Evolutionary conservation across 2,329 filamentous ascomycete genomes (phyloP).

Genomic region (Colletotrichum nymphaeae): DNA sequence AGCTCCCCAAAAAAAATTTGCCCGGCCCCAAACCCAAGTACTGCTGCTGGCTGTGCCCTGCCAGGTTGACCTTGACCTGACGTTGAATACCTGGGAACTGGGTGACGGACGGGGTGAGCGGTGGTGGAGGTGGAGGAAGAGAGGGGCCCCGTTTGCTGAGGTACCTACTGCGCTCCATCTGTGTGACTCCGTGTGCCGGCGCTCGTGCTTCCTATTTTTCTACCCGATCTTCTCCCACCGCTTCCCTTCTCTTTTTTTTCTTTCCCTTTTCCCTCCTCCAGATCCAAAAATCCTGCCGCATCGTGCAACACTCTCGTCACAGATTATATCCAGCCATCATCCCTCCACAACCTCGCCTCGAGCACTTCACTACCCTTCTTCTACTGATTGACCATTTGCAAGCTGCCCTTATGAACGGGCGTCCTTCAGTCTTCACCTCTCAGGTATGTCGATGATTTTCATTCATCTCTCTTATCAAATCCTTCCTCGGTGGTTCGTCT

Average conservation of each 20-base stretch:
- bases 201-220: constrained; percentile 30
- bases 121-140: neutral
- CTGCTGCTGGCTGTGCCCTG: constrained; percentile 13
- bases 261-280: constrained; percentile 11
- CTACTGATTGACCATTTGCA: constrained; percentile 46
- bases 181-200: constrained; percentile 30
- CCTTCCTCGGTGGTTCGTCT: neutral
- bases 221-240: constrained; percentile 25
- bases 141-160: neutral
- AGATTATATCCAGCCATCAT: constrained; percentile 28
- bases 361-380: constrained; percentile 37
- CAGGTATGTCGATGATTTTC: constrained; percentile 68
- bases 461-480: neutral
- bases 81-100: neutral
- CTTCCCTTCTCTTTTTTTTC: constrained; percentile 37
- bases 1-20: constrained; percentile 33
- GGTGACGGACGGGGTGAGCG: neutral
- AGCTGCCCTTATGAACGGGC: constrained; percentile 86
- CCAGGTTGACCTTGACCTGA: neutral
- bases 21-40: constrained; percentile 1
- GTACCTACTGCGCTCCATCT: neutral
- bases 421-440: constrained; percentile 86
- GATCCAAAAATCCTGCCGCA: constrained; percentile 24
- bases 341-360: constrained; percentile 33
- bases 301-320: constrained; percentile 27